Conservation (phyloP, 306 rosid genomes). For the Delonix regia region DNA sequence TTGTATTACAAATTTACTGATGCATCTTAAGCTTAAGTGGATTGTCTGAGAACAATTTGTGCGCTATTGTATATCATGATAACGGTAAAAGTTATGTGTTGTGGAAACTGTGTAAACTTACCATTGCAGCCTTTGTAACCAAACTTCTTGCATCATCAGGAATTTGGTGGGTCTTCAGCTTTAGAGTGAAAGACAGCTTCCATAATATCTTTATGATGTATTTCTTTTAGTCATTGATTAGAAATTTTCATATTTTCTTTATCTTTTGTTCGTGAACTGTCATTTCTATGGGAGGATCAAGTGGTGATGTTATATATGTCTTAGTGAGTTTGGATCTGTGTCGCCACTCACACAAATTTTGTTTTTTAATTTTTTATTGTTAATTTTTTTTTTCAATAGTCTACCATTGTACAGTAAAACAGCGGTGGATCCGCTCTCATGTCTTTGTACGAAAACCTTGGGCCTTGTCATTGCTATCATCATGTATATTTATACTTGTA, state of each 20-base stretch:
- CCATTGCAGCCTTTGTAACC: background rate
- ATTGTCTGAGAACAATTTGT: background rate
- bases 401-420: too few species aligned
- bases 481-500: background rate
- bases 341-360: too few species aligned
- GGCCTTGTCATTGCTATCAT: too few species aligned
- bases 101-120: background rate
- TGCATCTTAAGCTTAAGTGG: background rate
- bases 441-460: too few species aligned
- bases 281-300: too few species aligned
- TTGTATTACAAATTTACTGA: background rate
- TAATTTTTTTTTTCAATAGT: too few species aligned
- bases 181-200: background rate
- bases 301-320: background rate
- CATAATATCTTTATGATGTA: background rate
- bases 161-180: background rate
- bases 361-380: too few species aligned
- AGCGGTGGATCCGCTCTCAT: too few species aligned
- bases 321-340: too few species aligned
- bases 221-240: background rate
- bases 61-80: background rate
- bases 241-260: background rate
- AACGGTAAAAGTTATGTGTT: background rate
- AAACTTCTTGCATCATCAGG: background rate
- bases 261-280: too few species aligned